Evolutionary conservation across 345 rosid species (phyloP).

Genomic region (Lepidium aucheri): DNA sequence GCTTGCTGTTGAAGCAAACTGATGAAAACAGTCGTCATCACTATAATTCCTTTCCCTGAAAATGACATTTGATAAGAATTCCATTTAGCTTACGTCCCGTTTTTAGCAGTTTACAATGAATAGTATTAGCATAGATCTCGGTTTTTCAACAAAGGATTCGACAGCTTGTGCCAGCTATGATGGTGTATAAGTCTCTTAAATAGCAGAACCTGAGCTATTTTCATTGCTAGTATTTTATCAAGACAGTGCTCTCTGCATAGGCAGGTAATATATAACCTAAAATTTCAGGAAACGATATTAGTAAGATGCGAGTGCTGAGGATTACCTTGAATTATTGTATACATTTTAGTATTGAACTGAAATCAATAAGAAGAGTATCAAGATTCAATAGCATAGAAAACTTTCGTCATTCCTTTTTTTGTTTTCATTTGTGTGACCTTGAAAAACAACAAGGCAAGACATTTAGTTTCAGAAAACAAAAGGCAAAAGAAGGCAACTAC

Average conservation of each 20-base stretch:
- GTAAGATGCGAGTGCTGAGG: not conserved
- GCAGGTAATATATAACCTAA: not conserved
- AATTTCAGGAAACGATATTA: not conserved
- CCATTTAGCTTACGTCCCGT: slow-evolving; percentile 18
- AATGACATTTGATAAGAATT: slow-evolving; percentile 9
- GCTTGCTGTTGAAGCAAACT: slow-evolving; percentile 29
- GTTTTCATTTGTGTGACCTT: slow-evolving; percentile 62
- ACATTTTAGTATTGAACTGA: not conserved
- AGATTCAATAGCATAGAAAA: slow-evolving; percentile 44
- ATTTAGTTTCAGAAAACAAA: not conserved
- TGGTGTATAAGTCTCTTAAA: not conserved
- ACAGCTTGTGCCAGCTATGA: not conserved
- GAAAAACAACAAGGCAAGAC: slow-evolving; percentile 1
- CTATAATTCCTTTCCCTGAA: slow-evolving; percentile 21
- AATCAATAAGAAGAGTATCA: not conserved
- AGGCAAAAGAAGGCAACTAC: not conserved
- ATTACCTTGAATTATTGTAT: slow-evolving; percentile 17
- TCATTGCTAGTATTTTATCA: not conserved
- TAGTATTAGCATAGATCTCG: not conserved
- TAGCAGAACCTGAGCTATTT: not conserved
- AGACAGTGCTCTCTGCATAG: not conserved
- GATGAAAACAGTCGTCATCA: slow-evolving; percentile 24
- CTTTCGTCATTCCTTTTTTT: slow-evolving; percentile 70
- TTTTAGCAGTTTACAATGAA: slow-evolving; percentile 9
- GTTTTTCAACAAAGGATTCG: not conserved